A percentile compares a stretch with the other conserved stretches of the same genome.
phyloP scores from a whole-genome alignment of 2,329 filamentous ascomycete genomes.

The Chlorencoelia australis region DNA sequence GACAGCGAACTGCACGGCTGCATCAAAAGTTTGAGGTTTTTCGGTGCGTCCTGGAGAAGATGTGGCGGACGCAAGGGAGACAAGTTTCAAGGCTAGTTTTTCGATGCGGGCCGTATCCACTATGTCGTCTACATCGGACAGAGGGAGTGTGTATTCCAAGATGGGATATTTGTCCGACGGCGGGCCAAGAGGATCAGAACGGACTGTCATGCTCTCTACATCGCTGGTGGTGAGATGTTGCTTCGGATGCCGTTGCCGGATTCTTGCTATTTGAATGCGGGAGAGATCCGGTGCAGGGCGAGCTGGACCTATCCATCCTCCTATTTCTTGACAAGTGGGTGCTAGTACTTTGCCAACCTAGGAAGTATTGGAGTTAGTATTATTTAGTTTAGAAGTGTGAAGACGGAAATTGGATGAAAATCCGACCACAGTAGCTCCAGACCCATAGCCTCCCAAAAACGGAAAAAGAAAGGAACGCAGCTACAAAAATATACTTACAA shows the following conservation, averaged over 20 bases:
- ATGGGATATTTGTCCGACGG: constrained; percentile 52
- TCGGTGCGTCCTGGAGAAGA: constrained; percentile 4
- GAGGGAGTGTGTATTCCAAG: constrained; percentile 54
- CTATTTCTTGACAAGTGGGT: constrained; percentile 59
- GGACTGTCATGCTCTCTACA: constrained; percentile 53
- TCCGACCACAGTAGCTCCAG: too few species aligned
- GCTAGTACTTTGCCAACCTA: constrained; percentile 66
- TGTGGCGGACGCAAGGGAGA: too few species aligned
- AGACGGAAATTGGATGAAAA: too few species aligned
- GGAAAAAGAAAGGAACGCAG: too few species aligned
- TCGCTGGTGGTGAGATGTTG: constrained; percentile 48
- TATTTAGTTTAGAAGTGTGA: too few species aligned
- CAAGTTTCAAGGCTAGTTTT: constrained; percentile 48
- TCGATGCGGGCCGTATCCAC: constrained; percentile 61
- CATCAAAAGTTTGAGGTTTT: constrained; percentile 44
- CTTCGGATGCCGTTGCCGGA: constrained; percentile 49
- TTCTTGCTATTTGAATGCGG: constrained; percentile 59
- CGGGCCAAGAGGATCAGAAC: constrained; percentile 61
- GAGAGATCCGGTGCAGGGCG: constrained; percentile 56
- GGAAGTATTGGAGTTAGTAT: too few species aligned
- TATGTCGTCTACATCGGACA: constrained; percentile 39
- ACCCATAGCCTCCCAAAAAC: too few species aligned
- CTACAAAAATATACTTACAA: too few species aligned
- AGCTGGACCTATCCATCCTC: constrained; percentile 66
- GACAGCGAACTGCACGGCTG: constrained; percentile 53